phyloP scores from a whole-genome alignment of 2,329 filamentous ascomycete genomes.

The Neofusicoccum parvum region DNA sequence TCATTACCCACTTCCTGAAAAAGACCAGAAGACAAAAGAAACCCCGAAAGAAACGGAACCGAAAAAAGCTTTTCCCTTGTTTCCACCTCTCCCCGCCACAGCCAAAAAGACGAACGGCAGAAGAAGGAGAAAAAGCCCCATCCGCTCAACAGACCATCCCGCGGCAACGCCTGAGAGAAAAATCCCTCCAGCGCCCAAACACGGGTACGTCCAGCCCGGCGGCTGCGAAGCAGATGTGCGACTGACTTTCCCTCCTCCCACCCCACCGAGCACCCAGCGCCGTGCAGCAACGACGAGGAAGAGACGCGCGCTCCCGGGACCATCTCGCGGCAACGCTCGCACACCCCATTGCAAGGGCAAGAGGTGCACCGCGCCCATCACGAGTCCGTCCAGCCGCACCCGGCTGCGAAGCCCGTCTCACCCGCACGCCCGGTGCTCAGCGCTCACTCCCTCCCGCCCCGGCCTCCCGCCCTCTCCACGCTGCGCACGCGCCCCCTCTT shows the following conservation, averaged over 20 bases:
- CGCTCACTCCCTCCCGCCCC: neutral
- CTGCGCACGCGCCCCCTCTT: neutral
- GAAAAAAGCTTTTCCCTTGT: neutral
- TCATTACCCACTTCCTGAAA: neutral
- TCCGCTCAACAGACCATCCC: neutral
- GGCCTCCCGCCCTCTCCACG: no score
- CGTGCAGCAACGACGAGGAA: no score
- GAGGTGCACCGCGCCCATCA: neutral
- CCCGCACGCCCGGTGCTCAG: no score
- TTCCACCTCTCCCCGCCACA: neutral
- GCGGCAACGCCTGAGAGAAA: neutral
- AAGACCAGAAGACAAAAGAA: neutral
- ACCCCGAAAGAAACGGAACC: neutral
- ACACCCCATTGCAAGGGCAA: neutral
- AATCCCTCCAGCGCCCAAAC: neutral
- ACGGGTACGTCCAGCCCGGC: neutral
- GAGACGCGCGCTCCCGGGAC: neutral
- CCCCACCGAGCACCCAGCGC: neutral
- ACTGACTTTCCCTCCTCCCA: neutral
- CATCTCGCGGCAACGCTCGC: conserved; percentile 1
- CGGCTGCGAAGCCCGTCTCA: neutral
- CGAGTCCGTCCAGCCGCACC: neutral
- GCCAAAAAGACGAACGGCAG: neutral
- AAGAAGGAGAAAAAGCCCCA: neutral
- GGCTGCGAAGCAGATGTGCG: neutral